phyloP scores from a whole-genome alignment of 2,329 filamentous ascomycete species.

The Xylaria sp. region DNA sequence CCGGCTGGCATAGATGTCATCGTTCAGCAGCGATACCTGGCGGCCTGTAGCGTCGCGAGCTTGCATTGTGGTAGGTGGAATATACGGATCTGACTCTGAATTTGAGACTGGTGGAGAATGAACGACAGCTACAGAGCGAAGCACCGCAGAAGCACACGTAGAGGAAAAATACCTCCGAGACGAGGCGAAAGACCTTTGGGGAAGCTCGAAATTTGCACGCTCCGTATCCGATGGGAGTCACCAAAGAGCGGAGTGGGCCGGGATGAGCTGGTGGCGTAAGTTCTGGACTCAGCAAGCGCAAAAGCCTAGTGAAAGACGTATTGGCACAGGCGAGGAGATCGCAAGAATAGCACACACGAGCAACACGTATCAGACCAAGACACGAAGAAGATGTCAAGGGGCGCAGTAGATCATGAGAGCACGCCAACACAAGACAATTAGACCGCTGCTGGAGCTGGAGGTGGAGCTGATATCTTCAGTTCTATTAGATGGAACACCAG shows the following conservation, averaged over 20 bases:
- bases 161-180: background rate
- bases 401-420: constrained; percentile 13
- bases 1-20: constrained; percentile 55
- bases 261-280: constrained; percentile 16
- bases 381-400: background rate
- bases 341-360: constrained; percentile 10
- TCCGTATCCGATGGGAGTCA: constrained; percentile 24
- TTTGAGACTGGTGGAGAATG: background rate
- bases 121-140: constrained; percentile 7
- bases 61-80: constrained; percentile 57
- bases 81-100: background rate
- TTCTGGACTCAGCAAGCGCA: constrained; percentile 20
- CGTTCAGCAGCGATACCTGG: constrained; percentile 69
- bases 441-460: background rate
- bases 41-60: constrained; percentile 67
- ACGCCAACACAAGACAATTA: constrained; percentile 3
- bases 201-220: constrained; percentile 11
- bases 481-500: constrained; percentile 7
- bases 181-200: background rate
- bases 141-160: constrained; percentile 10
- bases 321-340: constrained; percentile 15
- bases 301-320: constrained; percentile 14
- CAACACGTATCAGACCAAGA: constrained; percentile 11
- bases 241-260: constrained; percentile 23
- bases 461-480: background rate